phyloP scores from a whole-genome alignment of 257 asterid species.

The Solanum arcanum region DNA sequence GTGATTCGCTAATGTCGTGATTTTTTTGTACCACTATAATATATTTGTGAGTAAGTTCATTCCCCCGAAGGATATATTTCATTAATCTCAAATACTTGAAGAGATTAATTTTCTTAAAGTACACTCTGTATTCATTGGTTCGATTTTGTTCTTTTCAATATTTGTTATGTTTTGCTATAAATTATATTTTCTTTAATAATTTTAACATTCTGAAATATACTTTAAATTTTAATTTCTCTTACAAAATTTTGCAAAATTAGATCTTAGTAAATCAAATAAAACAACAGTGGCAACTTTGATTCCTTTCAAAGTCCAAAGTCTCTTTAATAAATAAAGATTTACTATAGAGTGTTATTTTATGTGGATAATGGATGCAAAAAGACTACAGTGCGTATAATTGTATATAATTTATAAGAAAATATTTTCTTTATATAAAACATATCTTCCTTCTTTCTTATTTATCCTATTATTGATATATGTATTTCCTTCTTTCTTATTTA shows the following conservation, averaged over 20 bases:
- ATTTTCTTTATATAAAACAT: not conserved
- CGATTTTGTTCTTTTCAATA: no score
- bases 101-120: not conserved
- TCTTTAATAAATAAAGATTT: not conserved
- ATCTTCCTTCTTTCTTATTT: no score
- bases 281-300: not conserved
- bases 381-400: no score
- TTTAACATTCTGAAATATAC: not conserved
- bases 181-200: no score
- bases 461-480: not conserved
- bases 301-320: not conserved
- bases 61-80: no score
- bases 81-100: no score
- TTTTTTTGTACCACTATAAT: no score
- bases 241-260: not conserved
- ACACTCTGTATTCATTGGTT: not conserved
- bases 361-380: not conserved
- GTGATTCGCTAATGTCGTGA: not conserved
- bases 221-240: not conserved
- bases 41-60: no score
- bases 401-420: no score
- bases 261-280: not conserved
- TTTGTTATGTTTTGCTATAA: no score
- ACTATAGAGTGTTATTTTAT: not conserved
- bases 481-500: no score